Evolutionary conservation across 1,139 yeast genomes (phyloP).

Genomic region (Magnusiomyces starmeri): DNA sequence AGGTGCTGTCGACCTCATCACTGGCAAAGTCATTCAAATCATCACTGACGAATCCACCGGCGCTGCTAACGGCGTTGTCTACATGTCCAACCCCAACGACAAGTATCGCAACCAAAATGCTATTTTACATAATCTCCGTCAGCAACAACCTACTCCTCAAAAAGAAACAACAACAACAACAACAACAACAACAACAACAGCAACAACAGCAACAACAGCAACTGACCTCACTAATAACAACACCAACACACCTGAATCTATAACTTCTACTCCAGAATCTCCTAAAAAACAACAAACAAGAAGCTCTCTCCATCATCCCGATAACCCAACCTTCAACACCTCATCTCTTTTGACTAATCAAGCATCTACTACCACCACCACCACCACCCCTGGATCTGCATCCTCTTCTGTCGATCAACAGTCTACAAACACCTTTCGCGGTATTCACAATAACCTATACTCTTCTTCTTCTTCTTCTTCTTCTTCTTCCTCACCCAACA

Average conservation of each 20-base stretch:
- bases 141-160: slow-evolving; percentile 1
- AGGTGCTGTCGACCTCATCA: slow-evolving; percentile 75
- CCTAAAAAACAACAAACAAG: slow-evolving; percentile 9
- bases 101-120: background rate
- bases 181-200: background rate
- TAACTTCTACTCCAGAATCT: background rate
- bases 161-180: slow-evolving; percentile 1
- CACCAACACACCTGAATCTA: background rate
- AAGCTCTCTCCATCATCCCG: slow-evolving; percentile 17
- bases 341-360: slow-evolving; percentile 2
- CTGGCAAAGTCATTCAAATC: slow-evolving; percentile 75
- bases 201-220: background rate
- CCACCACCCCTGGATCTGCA: background rate
- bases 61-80: slow-evolving; percentile 24
- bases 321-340: slow-evolving; percentile 15
- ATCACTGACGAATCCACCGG: slow-evolving; percentile 21
- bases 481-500: background rate
- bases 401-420: background rate
- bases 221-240: background rate
- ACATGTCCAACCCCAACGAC: slow-evolving; percentile 9
- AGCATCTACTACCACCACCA: background rate
- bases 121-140: background rate
- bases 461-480: slow-evolving; percentile 10
- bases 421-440: slow-evolving; percentile 5
- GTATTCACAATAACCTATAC: slow-evolving; percentile 11